Base-by-base conservation (phyloP, 495 filamentous ascomycete species). In the Talaromyces wortmannii region DNA sequence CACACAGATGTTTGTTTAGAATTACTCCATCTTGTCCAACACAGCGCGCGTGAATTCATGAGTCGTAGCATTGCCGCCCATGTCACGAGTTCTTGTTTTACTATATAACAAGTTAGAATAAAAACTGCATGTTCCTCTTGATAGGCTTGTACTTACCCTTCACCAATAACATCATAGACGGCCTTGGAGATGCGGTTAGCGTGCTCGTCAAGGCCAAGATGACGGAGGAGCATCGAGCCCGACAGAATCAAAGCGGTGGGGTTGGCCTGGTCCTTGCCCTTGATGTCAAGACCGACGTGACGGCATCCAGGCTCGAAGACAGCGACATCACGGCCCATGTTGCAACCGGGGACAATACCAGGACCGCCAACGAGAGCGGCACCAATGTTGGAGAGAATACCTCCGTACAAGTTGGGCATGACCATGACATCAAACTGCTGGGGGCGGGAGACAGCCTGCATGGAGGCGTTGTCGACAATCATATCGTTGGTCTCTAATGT, bases 371-470 rank as follows among this genome's bases (percentile, higher is more conserved):
- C 94, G n/a, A 98, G 87, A 55, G 94, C 94, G 64, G 94, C 94
- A 64, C 91, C 95, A 63, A 98, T 92, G 81, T 98, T 98, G 73
- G 95, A 97, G 56, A 98, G 78, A 65, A 98, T 98, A 61, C 95
- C 95, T 71, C 94, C 94, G 78, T 98, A 98, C 67, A 98, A 78
- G 77, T 98, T 98, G 55, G 94, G 94, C 94, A 98, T 98, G 68
- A 98, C 94, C 89, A 98, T 89, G 60, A 98, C 94, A 71, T 97
- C 95, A 66, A 97, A 97, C 75, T 98, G 94, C 78, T 98, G 94
- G 56, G 94, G 94, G 52, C 82, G 78, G 51, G 89, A 91, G 54
- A 97, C 94, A 73, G 89, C 92, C 77, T 98, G 95, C 94, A 98
- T 97, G 61, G 90, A 95, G 57, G 94, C 95, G 73, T 98, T 98